A percentile compares a stretch with the other conserved stretches of the same genome.
These are phyloP conservation scores for Ophiocordyceps robertsii DNA, from an alignment of 2,329 filamentous ascomycete genomes.

Conservation along the genomic window DNA sequence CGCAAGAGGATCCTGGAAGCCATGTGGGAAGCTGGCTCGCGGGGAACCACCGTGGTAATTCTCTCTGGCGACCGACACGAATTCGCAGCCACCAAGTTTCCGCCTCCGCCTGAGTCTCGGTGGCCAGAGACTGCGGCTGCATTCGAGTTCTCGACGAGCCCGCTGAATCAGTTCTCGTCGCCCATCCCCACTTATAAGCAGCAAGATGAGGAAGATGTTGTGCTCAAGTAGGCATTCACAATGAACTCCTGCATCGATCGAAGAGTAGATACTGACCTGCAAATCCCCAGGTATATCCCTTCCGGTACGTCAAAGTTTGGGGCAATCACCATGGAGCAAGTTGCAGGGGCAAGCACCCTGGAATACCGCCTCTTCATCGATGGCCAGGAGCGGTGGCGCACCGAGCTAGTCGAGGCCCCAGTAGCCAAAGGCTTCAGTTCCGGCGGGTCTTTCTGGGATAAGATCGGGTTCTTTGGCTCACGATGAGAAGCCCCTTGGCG, in stretches of 20 bases:
- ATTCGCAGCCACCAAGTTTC: slow-evolving; percentile 79
- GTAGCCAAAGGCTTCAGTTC: slow-evolving; percentile 13
- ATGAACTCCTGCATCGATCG: slow-evolving; percentile 9
- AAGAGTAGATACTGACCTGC: not conserved
- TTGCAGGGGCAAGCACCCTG: slow-evolving; percentile 52
- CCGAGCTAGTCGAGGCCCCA: slow-evolving; percentile 32
- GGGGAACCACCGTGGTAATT: slow-evolving; percentile 65
- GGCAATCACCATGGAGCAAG: slow-evolving; percentile 53
- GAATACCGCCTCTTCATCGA: slow-evolving; percentile 75
- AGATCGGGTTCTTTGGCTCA: slow-evolving; percentile 12
- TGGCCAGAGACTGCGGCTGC: slow-evolving; percentile 55
- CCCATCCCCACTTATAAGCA: slow-evolving; percentile 76
- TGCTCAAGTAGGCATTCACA: slow-evolving; percentile 53
- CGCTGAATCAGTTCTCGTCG: slow-evolving; percentile 86
- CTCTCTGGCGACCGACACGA: slow-evolving; percentile 93
- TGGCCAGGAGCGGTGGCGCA: slow-evolving; percentile 66
- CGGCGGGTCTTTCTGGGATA: slow-evolving; percentile 33
- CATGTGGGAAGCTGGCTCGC: slow-evolving; percentile 77
- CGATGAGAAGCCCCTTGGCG: not conserved
- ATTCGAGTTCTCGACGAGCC: slow-evolving; percentile 85
- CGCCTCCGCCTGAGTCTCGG: slow-evolving; percentile 41
- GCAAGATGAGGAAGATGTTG: slow-evolving; percentile 66
- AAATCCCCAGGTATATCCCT: slow-evolving; percentile 50
- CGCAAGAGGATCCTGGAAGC: slow-evolving; percentile 68
- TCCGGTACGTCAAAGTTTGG: slow-evolving; percentile 85